phyloP scores from a whole-genome alignment of 2,329 filamentous ascomycete species.

The Ophiostoma sp. region DNA sequence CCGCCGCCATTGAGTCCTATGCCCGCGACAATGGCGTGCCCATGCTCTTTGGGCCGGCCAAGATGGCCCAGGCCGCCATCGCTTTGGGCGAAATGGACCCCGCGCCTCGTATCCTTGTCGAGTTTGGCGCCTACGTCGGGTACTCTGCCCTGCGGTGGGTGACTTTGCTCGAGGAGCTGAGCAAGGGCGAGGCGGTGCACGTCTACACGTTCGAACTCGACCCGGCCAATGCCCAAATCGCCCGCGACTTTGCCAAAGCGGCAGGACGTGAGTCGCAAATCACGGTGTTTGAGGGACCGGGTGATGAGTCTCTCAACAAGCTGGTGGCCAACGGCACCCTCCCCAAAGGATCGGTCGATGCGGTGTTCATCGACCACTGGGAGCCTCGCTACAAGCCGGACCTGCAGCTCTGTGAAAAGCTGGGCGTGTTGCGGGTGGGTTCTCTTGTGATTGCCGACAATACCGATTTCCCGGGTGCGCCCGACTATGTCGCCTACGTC shows the following conservation, averaged over 20 bases:
- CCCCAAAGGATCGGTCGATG: slow-evolving; percentile 35
- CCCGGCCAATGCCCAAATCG: slow-evolving; percentile 35
- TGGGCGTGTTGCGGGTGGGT: slow-evolving; percentile 38
- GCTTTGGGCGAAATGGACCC: slow-evolving; percentile 32
- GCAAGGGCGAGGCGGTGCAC: slow-evolving; percentile 30
- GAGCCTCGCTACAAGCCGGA: slow-evolving; percentile 41
- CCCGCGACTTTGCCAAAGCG: slow-evolving; percentile 38
- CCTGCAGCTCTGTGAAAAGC: slow-evolving; percentile 38
- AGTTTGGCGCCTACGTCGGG: slow-evolving; percentile 42
- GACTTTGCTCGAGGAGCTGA: slow-evolving; percentile 32
- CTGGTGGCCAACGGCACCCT: slow-evolving; percentile 36
- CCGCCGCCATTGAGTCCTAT: slow-evolving; percentile 38
- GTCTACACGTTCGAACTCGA: slow-evolving; percentile 43
- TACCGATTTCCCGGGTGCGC: slow-evolving; percentile 45
- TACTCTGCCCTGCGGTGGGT: slow-evolving; percentile 40
- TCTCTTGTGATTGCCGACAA: slow-evolving; percentile 46
- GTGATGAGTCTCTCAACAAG: slow-evolving; percentile 35
- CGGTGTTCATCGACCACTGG: slow-evolving; percentile 42
- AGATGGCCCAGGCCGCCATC: slow-evolving; percentile 33
- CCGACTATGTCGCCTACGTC: slow-evolving; percentile 46
- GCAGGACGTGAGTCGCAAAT: slow-evolving; percentile 39
- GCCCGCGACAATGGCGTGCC: slow-evolving; percentile 34
- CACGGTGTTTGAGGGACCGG: slow-evolving; percentile 39
- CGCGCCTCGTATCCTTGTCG: slow-evolving; percentile 38
- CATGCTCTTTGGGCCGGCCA: slow-evolving; percentile 38